Percentiles rank a stretch among this genome's conserved stretches.
phyloP scores from a whole-genome alignment of 202 grass and related monocot species.

The Carex arenaria region DNA sequence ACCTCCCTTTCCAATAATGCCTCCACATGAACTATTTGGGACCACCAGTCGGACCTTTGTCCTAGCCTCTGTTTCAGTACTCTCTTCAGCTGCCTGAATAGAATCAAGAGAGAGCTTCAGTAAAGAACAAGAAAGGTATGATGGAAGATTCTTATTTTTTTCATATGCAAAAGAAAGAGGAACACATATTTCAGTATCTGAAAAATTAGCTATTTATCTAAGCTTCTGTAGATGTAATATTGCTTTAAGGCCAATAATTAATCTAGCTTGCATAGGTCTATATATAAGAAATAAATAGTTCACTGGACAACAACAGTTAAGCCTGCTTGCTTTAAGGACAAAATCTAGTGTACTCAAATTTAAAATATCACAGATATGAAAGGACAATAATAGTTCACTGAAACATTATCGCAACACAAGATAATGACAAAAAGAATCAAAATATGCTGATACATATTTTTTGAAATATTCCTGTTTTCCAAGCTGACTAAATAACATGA shows the following conservation, averaged over 20 bases:
- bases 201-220: background rate
- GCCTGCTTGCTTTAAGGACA: background rate
- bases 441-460: background rate
- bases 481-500: background rate
- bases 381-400: background rate
- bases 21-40: constrained; percentile 95
- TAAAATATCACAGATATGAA: background rate
- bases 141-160: background rate
- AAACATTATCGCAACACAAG: background rate
- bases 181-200: background rate
- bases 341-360: background rate
- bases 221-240: background rate
- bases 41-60: constrained; percentile 91
- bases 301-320: background rate
- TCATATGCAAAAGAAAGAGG: background rate
- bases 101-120: background rate
- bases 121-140: background rate
- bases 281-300: background rate
- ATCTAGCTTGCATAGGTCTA: background rate
- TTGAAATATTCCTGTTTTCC: background rate
- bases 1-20: constrained; percentile 98
- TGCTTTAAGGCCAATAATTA: background rate
- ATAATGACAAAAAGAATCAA: too few species aligned
- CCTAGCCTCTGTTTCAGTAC: constrained; percentile 70
- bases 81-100: constrained; percentile 75